These are phyloP conservation scores for Syncephalastrum monosporum DNA, from an alignment of 371 early-diverging fungal genomes.

Conservation along the genomic window DNA sequence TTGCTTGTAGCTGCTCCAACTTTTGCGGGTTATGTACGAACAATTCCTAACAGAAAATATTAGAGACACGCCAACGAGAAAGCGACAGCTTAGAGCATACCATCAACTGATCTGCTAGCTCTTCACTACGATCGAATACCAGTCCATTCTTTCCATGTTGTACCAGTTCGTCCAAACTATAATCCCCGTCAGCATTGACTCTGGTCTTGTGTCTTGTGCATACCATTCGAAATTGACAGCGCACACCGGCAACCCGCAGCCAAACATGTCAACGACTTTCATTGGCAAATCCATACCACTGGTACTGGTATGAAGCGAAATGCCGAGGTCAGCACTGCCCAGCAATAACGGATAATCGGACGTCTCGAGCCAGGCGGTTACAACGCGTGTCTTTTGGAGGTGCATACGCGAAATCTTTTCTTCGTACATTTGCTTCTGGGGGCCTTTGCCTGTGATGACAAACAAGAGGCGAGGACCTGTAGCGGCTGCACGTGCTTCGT, in stretches of 20 bases:
- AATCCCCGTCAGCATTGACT: background rate
- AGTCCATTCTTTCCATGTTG: constrained; percentile 74
- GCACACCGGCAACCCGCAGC: constrained; percentile 89
- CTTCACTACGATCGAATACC: constrained; percentile 65
- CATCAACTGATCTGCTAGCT: constrained; percentile 60
- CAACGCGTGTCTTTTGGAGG: constrained; percentile 59
- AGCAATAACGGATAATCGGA: constrained; percentile 86
- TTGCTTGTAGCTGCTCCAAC: constrained; percentile 24
- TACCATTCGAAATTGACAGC: constrained; percentile 76
- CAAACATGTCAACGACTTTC: constrained; percentile 99
- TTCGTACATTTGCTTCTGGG: constrained; percentile 70
- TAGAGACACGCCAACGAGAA: background rate
- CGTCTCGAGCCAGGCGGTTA: constrained; percentile 81
- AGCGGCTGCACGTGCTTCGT: constrained; percentile 37
- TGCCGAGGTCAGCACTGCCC: constrained; percentile 88
- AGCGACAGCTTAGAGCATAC: constrained; percentile 18
- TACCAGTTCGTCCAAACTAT: constrained; percentile 82
- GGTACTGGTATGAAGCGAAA: constrained; percentile 89
- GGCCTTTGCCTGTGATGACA: constrained; percentile 95
- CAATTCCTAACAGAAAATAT: constrained; percentile 27
- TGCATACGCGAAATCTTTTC: constrained; percentile 53
- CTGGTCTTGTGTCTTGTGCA: constrained; percentile 1
- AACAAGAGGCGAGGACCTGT: constrained; percentile 61
- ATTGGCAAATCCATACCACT: constrained; percentile 96
- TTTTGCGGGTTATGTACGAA: constrained; percentile 34